These are phyloP conservation scores for Xylaria longipes DNA, from an alignment of 495 filamentous ascomycete genomes.

Conservation along the genomic window DNA sequence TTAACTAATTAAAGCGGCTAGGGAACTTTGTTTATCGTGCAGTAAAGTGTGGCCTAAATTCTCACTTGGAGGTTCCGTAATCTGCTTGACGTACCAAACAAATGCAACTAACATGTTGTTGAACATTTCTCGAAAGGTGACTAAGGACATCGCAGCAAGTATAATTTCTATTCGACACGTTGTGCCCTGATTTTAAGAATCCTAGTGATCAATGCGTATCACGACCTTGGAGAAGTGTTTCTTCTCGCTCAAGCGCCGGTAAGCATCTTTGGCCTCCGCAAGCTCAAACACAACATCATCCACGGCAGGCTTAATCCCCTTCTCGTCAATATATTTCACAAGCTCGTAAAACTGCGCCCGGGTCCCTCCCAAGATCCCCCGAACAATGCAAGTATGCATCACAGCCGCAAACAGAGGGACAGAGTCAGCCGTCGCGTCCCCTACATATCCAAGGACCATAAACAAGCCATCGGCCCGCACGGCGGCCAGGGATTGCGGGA, in stretches of 20 bases:
- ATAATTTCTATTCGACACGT: neutral
- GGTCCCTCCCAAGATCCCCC: slow-evolving; percentile 21
- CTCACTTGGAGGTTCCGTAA: no score
- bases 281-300: slow-evolving; percentile 32
- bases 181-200: neutral
- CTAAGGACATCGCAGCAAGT: neutral
- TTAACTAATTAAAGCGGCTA: no score
- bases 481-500: slow-evolving; percentile 62
- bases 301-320: slow-evolving; percentile 27
- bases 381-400: slow-evolving; percentile 27
- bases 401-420: slow-evolving; percentile 21
- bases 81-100: no score
- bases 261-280: slow-evolving; percentile 26
- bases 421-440: slow-evolving; percentile 7
- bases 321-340: slow-evolving; percentile 29
- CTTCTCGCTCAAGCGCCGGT: slow-evolving; percentile 20
- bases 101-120: neutral
- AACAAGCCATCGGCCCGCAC: slow-evolving; percentile 66
- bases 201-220: slow-evolving; percentile 24
- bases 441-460: slow-evolving; percentile 57
- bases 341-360: slow-evolving; percentile 25
- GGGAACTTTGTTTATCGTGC: no score
- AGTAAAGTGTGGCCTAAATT: no score
- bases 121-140: neutral
- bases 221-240: slow-evolving; percentile 34